These are phyloP conservation scores for Amoeboaphelidium occidentale DNA, from an alignment of 371 early-diverging fungal genomes.

Conservation along the genomic window DNA sequence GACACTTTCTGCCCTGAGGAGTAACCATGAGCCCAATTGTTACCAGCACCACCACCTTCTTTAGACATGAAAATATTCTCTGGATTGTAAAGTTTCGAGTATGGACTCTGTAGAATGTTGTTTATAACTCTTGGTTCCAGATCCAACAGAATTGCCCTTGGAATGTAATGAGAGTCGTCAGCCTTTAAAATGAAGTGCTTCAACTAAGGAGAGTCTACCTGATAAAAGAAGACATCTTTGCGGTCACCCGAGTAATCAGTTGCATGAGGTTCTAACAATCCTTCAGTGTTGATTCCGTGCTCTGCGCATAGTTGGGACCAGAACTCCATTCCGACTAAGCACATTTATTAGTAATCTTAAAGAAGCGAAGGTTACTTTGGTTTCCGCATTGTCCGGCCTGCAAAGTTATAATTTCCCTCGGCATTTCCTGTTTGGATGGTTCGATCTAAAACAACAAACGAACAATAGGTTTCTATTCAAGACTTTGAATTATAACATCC, in stretches of 20 bases:
- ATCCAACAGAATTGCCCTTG: slow-evolving; percentile 70
- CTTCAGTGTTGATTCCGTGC: slow-evolving; percentile 65
- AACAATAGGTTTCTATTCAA: too few relatives aligned
- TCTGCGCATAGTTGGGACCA: slow-evolving; percentile 73
- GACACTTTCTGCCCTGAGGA: slow-evolving; percentile 41
- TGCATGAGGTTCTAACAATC: slow-evolving; percentile 59
- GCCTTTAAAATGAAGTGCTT: slow-evolving; percentile 37
- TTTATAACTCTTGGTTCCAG: slow-evolving; percentile 76
- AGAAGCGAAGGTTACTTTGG: slow-evolving; percentile 31
- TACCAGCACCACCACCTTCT: slow-evolving; percentile 91
- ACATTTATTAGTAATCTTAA: background rate
- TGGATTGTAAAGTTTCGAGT: slow-evolving; percentile 59
- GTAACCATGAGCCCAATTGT: slow-evolving; percentile 84
- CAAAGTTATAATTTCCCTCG: slow-evolving; percentile 77
- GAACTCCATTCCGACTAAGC: slow-evolving; percentile 66
- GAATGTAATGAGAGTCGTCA: slow-evolving; percentile 82
- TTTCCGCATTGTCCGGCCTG: slow-evolving; percentile 96
- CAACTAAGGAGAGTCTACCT: too few relatives aligned
- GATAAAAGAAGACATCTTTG: background rate
- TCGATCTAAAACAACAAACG: too few relatives aligned
- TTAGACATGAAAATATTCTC: slow-evolving; percentile 68
- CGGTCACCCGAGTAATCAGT: slow-evolving; percentile 32
- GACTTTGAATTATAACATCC: too few relatives aligned
- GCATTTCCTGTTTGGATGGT: too few relatives aligned
- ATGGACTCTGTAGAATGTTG: slow-evolving; percentile 35